phyloP scores from a whole-genome alignment of 2,329 filamentous ascomycete species.

The Fusarium torulosum region DNA sequence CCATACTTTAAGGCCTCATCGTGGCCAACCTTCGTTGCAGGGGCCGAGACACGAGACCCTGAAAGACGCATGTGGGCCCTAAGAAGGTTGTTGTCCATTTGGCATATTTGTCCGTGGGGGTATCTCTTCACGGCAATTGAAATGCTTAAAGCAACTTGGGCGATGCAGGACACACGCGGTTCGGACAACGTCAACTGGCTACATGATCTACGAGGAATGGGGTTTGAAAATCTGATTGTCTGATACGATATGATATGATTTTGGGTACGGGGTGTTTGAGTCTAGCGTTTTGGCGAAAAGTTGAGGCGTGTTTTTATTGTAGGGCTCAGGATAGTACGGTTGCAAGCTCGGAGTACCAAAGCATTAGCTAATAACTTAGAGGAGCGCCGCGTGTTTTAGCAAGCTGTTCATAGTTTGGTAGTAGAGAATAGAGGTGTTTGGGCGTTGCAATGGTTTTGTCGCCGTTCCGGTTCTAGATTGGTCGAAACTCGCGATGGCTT shows the following conservation, averaged over 20 bases:
- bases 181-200: constrained; percentile 55
- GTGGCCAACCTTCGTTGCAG: constrained; percentile 71
- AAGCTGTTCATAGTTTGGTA: constrained; percentile 28
- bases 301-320: constrained; percentile 28
- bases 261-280: constrained; percentile 20
- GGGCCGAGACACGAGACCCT: constrained; percentile 64
- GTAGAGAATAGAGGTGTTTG: constrained; percentile 33
- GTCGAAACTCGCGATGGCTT: constrained; percentile 40
- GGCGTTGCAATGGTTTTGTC: constrained; percentile 15
- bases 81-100: constrained; percentile 60
- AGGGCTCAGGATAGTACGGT: constrained; percentile 18
- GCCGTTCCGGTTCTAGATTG: constrained; percentile 36
- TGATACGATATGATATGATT: constrained; percentile 43
- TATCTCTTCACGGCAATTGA: constrained; percentile 65
- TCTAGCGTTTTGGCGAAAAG: constrained; percentile 24
- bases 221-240: constrained; percentile 62
- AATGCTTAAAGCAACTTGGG: constrained; percentile 62
- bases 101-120: constrained; percentile 62
- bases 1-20: constrained; percentile 69
- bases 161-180: constrained; percentile 54
- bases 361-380: constrained; percentile 29
- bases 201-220: constrained; percentile 57
- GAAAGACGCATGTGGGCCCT: constrained; percentile 65
- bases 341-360: constrained; percentile 25
- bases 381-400: constrained; percentile 26